Conservation (phyloP, 352 stramenopile genomes). For the Phytophthora capsici region DNA sequence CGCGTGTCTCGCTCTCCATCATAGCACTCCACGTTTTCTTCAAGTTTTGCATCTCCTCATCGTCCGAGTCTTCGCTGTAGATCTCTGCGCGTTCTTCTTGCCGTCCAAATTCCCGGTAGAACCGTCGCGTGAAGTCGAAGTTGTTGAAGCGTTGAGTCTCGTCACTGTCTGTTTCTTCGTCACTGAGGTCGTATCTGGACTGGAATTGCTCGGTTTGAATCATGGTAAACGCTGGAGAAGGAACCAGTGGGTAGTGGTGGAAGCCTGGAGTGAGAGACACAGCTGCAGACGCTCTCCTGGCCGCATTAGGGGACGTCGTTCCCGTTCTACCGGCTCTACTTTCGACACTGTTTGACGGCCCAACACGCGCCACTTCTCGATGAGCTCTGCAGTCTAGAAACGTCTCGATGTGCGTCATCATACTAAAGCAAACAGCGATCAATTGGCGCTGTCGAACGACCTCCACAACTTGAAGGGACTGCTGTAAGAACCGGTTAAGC, state of each 20-base stretch:
- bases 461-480: conserved; percentile 58
- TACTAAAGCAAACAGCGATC: conserved; percentile 77
- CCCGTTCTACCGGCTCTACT: conserved; percentile 8
- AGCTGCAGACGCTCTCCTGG: conserved; percentile 30
- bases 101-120: conserved; percentile 47
- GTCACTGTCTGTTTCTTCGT: conserved; percentile 25
- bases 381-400: conserved; percentile 67
- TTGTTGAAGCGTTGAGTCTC: conserved; percentile 37
- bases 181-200: conserved; percentile 20
- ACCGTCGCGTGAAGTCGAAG: conserved; percentile 39
- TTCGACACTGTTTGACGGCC: conserved; percentile 8
- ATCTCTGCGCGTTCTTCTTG: conserved; percentile 24
- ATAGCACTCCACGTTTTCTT: conserved; percentile 68
- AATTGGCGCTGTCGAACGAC: conserved; percentile 65
- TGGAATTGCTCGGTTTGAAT: conserved; percentile 24
- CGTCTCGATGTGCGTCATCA: conserved; percentile 69
- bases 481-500: conserved; percentile 67
- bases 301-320: conserved; percentile 23
- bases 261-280: conserved; percentile 34
- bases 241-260: conserved; percentile 34
- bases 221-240: conserved; percentile 35
- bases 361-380: conserved; percentile 13
- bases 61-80: conserved; percentile 44
- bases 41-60: conserved; percentile 56
- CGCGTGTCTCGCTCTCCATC: conserved; percentile 49